Conservation (phyloP, 257 asterid species). For the Schizonepeta tenuifolia region DNA sequence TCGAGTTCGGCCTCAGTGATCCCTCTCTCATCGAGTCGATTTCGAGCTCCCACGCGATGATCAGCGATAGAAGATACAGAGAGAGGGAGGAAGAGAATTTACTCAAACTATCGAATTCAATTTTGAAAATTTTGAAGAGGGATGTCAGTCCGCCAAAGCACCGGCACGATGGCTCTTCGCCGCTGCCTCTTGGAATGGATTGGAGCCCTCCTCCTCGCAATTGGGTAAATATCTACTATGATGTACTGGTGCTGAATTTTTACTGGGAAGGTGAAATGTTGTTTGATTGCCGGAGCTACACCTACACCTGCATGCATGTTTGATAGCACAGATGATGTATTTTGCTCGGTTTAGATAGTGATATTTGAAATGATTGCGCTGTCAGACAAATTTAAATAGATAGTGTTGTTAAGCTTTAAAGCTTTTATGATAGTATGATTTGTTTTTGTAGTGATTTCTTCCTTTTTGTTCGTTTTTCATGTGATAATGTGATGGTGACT, state of each 20-base stretch:
- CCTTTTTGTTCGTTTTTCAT: neutral
- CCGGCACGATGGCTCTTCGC: conserved; percentile 79
- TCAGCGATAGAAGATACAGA: conserved; percentile 26
- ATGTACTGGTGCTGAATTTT: conserved; percentile 9
- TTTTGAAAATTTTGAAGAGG: conserved; percentile 29
- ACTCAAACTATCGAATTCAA: conserved; percentile 39
- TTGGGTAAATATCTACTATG: conserved; percentile 52
- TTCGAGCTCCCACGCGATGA: conserved; percentile 35
- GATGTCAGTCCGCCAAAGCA: conserved; percentile 49
- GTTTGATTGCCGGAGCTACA: neutral
- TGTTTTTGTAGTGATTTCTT: conserved; percentile 7
- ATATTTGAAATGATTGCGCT: conserved; percentile 1
- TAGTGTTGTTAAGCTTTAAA: neutral
- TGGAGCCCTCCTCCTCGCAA: conserved; percentile 76
- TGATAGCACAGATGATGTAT: conserved; percentile 8
- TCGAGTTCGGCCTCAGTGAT: conserved; percentile 58
- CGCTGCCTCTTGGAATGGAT: conserved; percentile 88
- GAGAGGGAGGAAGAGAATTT: conserved; percentile 38
- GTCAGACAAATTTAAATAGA: neutral
- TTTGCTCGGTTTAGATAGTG: neutral
- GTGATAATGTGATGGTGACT: conserved; percentile 7
- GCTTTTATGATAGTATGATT: neutral
- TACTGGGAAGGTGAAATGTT: neutral
- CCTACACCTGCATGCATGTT: neutral
- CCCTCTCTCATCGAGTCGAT: conserved; percentile 53